A percentile compares a stretch with the other conserved stretches of the same genome.
Evolutionary conservation across 108 stramenopile genomes (phyloP).

Genomic region (Pseudonitzschia pungens): DNA sequence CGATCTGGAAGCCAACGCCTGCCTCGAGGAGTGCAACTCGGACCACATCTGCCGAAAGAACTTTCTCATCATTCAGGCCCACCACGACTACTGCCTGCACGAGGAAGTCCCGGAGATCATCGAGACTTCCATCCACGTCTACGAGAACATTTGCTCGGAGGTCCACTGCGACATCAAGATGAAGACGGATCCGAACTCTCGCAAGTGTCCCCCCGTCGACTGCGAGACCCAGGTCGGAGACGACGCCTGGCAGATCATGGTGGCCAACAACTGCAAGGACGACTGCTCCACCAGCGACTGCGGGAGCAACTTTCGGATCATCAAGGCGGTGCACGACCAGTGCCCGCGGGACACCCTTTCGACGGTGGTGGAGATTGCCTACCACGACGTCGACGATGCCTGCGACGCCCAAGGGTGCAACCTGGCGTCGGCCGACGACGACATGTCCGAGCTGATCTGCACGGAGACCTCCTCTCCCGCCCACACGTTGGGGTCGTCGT

Average conservation of each 20-base stretch:
- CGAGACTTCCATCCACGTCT: background rate
- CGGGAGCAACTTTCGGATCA: background rate
- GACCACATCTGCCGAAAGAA: conserved; percentile 8
- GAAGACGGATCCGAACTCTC: background rate
- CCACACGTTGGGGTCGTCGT: too few relatives aligned
- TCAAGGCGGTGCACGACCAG: background rate
- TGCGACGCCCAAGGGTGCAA: background rate
- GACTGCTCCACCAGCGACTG: background rate
- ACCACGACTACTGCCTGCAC: conserved; percentile 6
- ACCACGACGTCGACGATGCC: conserved; percentile 3
- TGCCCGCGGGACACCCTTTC: background rate
- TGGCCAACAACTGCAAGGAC: background rate
- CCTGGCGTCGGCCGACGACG: background rate
- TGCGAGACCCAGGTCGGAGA: background rate
- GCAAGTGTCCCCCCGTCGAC: background rate
- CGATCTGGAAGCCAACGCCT: background rate
- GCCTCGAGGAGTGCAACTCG: background rate
- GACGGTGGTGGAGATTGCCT: background rate
- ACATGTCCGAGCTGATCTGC: background rate
- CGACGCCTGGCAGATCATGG: background rate
- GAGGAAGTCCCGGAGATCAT: conserved; percentile 9
- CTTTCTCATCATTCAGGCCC: conserved; percentile 4
- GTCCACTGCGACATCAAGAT: background rate
- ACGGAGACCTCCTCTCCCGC: background rate
- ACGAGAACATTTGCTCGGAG: conserved; percentile 1